Percentiles rank a stretch among this genome's conserved stretches.
Conservation (phyloP, 495 filamentous ascomycete species). For the Xylaria venustula region DNA sequence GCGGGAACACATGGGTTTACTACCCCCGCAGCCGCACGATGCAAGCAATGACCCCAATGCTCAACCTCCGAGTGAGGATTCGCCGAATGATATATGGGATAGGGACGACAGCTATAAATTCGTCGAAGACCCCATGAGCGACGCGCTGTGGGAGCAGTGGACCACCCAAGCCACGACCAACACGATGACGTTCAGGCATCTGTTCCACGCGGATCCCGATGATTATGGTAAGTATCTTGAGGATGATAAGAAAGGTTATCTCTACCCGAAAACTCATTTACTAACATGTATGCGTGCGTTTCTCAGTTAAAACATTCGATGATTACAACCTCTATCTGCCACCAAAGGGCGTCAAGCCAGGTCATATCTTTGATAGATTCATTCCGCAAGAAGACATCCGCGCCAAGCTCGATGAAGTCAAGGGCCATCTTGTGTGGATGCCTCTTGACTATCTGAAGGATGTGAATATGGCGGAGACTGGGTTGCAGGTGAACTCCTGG, state of each 20-base stretch:
- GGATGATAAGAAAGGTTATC: too few relatives aligned
- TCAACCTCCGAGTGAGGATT: slow-evolving; percentile 68
- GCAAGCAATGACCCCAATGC: slow-evolving; percentile 74
- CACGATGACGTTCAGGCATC: slow-evolving; percentile 76
- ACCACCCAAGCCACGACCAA: slow-evolving; percentile 72
- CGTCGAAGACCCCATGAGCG: slow-evolving; percentile 77
- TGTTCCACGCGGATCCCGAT: slow-evolving; percentile 94
- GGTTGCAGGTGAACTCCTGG: slow-evolving; percentile 53
- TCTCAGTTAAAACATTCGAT: slow-evolving; percentile 73
- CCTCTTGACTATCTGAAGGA: slow-evolving; percentile 82
- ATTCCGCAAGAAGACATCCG: slow-evolving; percentile 67
- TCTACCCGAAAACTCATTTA: too few relatives aligned
- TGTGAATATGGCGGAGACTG: slow-evolving; percentile 87
- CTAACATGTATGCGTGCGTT: neutral
- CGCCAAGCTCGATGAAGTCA: slow-evolving; percentile 71
- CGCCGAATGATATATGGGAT: slow-evolving; percentile 65
- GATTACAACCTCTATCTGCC: slow-evolving; percentile 82
- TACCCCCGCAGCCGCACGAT: slow-evolving; percentile 72
- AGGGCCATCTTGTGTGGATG: slow-evolving; percentile 95
- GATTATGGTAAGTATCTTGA: slow-evolving; percentile 63
- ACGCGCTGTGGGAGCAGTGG: slow-evolving; percentile 85
- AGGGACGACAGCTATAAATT: slow-evolving; percentile 66
- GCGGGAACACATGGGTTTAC: slow-evolving; percentile 87
- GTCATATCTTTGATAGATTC: slow-evolving; percentile 80
- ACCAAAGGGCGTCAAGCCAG: slow-evolving; percentile 66